Evolutionary conservation across 2,329 filamentous ascomycete genomes (phyloP).

Genomic region (Neurospora crassa): DNA sequence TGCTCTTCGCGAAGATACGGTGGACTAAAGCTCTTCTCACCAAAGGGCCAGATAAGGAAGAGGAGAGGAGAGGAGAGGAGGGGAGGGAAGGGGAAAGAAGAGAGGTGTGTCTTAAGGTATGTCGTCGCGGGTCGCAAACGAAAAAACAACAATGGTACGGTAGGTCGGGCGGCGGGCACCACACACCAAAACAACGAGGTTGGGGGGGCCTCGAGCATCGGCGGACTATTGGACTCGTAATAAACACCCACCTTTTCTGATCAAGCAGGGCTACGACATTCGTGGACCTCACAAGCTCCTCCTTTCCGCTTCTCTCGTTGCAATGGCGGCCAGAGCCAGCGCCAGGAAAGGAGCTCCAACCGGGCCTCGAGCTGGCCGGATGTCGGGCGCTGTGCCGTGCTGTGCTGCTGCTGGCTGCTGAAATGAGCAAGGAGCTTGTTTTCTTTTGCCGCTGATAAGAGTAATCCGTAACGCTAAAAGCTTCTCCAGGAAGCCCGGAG

Average conservation of each 20-base stretch:
- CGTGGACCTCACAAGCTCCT: neutral
- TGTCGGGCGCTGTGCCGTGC: neutral
- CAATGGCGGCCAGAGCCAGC: neutral
- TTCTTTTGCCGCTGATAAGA: neutral
- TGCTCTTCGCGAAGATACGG: neutral
- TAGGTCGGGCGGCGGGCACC: neutral
- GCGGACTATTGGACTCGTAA: neutral
- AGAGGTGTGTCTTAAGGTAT: neutral
- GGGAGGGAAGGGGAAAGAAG: neutral
- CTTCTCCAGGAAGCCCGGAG: neutral
- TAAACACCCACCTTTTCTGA: neutral
- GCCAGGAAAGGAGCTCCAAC: neutral
- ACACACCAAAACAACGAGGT: neutral
- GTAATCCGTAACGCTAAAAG: neutral
- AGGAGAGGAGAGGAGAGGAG: neutral
- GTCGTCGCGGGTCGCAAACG: neutral
- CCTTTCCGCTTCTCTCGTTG: neutral
- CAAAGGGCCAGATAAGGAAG: neutral
- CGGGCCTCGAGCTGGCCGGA: neutral
- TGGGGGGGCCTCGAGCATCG: neutral
- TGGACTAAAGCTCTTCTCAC: neutral
- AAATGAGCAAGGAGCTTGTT: neutral
- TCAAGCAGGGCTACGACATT: neutral
- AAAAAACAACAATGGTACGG: neutral
- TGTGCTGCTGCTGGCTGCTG: neutral